A percentile compares a stretch with the other conserved stretches of the same genome.
These are phyloP conservation scores for Glomus cerebriforme DNA, from an alignment of 192 early-diverging fungal species.

Conservation along the genomic window DNA sequence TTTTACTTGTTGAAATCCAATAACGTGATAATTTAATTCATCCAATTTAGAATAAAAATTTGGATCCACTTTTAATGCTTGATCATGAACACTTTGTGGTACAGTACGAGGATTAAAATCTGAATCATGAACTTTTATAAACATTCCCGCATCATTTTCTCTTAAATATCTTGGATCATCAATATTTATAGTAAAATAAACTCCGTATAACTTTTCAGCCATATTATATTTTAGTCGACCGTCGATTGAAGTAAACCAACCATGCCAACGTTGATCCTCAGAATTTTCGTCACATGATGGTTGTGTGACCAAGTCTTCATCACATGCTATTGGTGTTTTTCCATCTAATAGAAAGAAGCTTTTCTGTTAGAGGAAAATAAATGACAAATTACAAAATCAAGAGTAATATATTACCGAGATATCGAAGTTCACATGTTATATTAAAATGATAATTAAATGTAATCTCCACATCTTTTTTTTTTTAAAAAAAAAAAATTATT, in stretches of 20 bases:
- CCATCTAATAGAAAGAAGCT: conserved; percentile 1
- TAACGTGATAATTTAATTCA: conserved; percentile 20
- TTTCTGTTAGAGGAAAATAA: not conserved
- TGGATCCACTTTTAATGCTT: not conserved
- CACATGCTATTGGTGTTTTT: not conserved
- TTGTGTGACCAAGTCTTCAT: not conserved
- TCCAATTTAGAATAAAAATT: conserved; percentile 6
- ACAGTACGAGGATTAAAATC: conserved; percentile 28
- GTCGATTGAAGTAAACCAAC: conserved; percentile 22
- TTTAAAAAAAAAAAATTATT: not conserved
- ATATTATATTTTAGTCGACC: conserved; percentile 5
- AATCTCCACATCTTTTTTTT: conserved; percentile 9
- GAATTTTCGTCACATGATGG: not conserved
- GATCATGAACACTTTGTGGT: not conserved
- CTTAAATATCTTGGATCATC: conserved; percentile 14
- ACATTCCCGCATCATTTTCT: conserved; percentile 11
- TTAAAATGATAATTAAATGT: conserved; percentile 24
- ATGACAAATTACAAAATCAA: not conserved
- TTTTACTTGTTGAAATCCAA: conserved; percentile 27
- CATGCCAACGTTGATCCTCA: not conserved
- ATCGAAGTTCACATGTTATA: conserved; percentile 10
- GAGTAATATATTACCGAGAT: not conserved
- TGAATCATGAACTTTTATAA: conserved; percentile 23
- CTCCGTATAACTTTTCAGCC: not conserved
- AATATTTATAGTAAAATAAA: conserved; percentile 17